Percentiles rank a stretch among this genome's conserved stretches.
These are phyloP conservation scores for Ballota nigra DNA, from an alignment of 257 asterid species.

Conservation along the genomic window DNA sequence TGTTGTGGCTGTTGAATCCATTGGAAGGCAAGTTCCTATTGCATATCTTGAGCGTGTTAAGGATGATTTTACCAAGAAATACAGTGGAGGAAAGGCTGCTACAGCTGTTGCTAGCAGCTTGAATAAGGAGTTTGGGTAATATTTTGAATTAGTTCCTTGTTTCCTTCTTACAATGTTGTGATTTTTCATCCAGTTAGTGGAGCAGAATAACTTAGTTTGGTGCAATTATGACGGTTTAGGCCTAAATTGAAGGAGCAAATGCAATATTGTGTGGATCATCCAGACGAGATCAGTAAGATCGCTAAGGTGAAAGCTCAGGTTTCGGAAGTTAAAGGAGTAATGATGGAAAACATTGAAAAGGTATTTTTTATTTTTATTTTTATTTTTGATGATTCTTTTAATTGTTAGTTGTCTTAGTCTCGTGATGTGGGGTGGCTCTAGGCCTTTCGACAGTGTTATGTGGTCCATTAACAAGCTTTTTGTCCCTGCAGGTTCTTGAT, in stretches of 20 bases:
- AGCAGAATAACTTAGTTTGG: constrained; percentile 3
- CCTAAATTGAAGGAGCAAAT: constrained; percentile 94
- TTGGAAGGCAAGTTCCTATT: constrained; percentile 84
- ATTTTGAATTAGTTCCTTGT: background rate
- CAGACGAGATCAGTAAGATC: constrained; percentile 88
- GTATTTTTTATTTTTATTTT: no score
- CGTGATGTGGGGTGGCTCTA: constrained; percentile 5
- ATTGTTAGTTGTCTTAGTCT: background rate
- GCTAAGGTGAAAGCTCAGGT: constrained; percentile 95
- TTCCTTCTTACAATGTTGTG: background rate
- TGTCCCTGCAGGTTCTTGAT: constrained; percentile 69
- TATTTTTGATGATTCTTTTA: background rate
- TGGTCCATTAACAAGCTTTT: constrained; percentile 7
- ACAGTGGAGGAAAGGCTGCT: constrained; percentile 94
- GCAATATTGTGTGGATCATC: constrained; percentile 94
- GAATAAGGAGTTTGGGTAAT: constrained; percentile 86
- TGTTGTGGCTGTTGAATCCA: constrained; percentile 92
- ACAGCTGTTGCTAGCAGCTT: constrained; percentile 84
- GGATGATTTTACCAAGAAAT: constrained; percentile 86
- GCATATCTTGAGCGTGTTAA: constrained; percentile 82
- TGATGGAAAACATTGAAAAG: constrained; percentile 99
- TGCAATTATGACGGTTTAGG: constrained; percentile 34
- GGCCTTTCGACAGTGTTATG: background rate
- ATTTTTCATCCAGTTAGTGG: background rate
- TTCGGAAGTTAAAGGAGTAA: constrained; percentile 94